A percentile compares a stretch with the other conserved stretches of the same genome.
Evolutionary conservation across 306 rosid species (phyloP).

Genomic region (Dalbergia oliveri): DNA sequence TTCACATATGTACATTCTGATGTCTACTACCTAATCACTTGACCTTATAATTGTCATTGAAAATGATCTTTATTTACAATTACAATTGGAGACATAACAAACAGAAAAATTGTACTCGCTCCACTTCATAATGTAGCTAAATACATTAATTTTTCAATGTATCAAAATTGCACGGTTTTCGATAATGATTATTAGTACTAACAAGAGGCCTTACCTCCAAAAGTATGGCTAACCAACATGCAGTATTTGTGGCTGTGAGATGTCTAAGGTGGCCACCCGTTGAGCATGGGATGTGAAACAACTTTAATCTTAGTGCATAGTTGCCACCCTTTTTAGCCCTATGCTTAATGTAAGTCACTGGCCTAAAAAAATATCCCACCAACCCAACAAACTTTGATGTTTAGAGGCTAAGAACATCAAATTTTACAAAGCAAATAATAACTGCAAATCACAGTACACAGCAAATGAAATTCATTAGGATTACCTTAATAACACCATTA

Average conservation of each 20-base stretch:
- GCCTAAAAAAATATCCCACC: slow-evolving; percentile 19
- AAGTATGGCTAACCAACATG: slow-evolving; percentile 41
- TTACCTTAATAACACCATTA: background rate
- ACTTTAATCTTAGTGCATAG: slow-evolving; percentile 26
- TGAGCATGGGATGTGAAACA: background rate
- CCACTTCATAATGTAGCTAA: no score
- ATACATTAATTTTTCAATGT: no score
- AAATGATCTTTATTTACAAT: background rate
- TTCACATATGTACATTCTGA: background rate
- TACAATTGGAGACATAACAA: background rate
- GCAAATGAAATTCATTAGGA: background rate
- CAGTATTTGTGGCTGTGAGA: slow-evolving; percentile 37
- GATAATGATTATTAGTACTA: background rate
- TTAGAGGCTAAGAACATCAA: background rate
- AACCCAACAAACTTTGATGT: background rate
- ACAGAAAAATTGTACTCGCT: background rate
- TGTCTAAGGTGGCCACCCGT: slow-evolving; percentile 37
- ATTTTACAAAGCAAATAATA: background rate
- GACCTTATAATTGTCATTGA: background rate
- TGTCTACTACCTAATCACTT: background rate
- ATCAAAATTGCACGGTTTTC: no score
- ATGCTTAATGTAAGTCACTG: slow-evolving; percentile 12
- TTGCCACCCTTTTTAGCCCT: slow-evolving; percentile 25
- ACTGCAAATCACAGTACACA: slow-evolving; percentile 3
- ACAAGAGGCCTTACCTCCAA: background rate